Conservation (phyloP, 2,329 filamentous ascomycete species). For the Aschersonia sp. region DNA sequence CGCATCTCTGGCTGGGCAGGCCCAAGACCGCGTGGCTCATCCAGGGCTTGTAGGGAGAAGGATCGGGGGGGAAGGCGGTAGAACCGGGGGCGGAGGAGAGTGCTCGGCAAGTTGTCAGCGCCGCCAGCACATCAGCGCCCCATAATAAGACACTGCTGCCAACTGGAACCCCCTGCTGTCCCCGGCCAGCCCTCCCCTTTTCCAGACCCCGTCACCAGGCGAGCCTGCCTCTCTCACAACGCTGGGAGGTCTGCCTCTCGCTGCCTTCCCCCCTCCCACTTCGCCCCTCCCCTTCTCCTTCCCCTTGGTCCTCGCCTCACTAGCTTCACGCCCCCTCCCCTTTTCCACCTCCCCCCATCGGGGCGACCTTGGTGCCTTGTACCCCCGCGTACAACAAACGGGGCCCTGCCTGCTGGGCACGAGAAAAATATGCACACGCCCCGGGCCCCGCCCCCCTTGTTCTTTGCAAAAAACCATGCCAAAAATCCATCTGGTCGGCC, state of each 20-base stretch:
- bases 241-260: too few species aligned
- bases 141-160: neutral
- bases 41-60: too few species aligned
- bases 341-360: neutral
- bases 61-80: too few species aligned
- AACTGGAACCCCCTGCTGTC: neutral
- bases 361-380: neutral
- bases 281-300: too few species aligned
- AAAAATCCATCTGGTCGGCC: neutral
- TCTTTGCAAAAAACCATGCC: slow-evolving; percentile 1
- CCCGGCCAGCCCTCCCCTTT: neutral
- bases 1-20: too few species aligned
- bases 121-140: neutral
- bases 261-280: too few species aligned
- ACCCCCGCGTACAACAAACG: neutral
- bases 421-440: neutral
- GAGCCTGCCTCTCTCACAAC: too few species aligned
- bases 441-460: slow-evolving; percentile 2
- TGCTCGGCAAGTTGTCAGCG: neutral
- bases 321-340: neutral
- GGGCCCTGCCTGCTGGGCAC: too few species aligned
- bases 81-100: too few species aligned
- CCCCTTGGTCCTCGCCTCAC: slow-evolving; percentile 1
- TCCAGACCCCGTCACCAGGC: neutral
- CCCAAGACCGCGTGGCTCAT: too few species aligned